Evolutionary conservation across 2,329 filamentous ascomycete genomes (phyloP).

Genomic region (Paecilomyces fulvus): DNA sequence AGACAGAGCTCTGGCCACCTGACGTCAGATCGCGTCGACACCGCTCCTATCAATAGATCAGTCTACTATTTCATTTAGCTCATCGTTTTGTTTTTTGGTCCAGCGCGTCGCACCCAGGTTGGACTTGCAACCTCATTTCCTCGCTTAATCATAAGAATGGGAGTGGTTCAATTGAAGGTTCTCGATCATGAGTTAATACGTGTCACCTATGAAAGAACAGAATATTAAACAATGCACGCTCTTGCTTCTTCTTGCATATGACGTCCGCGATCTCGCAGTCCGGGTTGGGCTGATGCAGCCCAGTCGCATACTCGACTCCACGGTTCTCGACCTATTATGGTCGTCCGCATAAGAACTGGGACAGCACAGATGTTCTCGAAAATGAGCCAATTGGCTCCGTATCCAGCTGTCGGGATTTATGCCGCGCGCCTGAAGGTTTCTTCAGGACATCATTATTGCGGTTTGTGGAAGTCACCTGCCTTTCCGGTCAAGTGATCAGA

Average conservation of each 20-base stretch:
- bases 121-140: background rate
- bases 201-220: background rate
- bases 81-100: background rate
- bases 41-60: background rate
- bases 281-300: background rate
- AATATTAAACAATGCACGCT: background rate
- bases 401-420: background rate
- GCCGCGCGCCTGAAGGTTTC: background rate
- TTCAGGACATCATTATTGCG: background rate
- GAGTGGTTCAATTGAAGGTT: background rate
- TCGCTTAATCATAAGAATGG: background rate
- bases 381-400: background rate
- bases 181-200: background rate
- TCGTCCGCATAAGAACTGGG: background rate
- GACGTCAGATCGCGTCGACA: slow-evolving; percentile 9
- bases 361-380: background rate
- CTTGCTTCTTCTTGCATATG: background rate
- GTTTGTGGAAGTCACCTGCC: too few relatives aligned
- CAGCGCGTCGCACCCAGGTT: background rate
- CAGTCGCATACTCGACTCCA: background rate
- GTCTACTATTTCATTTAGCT: too few relatives aligned
- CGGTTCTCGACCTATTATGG: background rate
- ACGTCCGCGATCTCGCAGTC: background rate
- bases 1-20: slow-evolving; percentile 9
- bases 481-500: too few relatives aligned